Percentiles rank a stretch among this genome's conserved stretches.
phyloP scores from a whole-genome alignment of 352 stramenopile species.

The Plasmopara muralis region DNA sequence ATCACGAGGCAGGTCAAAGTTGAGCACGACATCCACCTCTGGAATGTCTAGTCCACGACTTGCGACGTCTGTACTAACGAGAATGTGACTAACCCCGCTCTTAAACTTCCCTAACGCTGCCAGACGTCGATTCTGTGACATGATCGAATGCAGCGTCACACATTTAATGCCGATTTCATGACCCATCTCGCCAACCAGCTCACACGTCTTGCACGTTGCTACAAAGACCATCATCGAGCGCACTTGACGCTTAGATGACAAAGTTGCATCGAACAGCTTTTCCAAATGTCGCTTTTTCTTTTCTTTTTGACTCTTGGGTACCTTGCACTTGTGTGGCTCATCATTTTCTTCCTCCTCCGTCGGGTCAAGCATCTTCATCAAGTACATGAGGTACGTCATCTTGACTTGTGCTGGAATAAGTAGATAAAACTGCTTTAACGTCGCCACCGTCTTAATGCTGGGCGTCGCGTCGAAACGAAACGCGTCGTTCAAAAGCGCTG shows the following conservation, averaged over 20 bases:
- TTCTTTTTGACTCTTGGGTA: conserved; percentile 20
- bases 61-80: conserved; percentile 97
- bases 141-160: conserved; percentile 94
- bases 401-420: conserved; percentile 97
- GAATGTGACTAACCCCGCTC: conserved; percentile 85
- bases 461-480: conserved; percentile 74
- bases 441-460: conserved; percentile 85
- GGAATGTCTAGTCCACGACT: conserved; percentile 96
- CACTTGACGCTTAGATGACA: conserved; percentile 27
- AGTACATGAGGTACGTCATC: conserved; percentile 92
- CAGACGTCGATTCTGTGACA: conserved; percentile 91
- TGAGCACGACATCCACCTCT: conserved; percentile 94
- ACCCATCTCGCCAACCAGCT: conserved; percentile 92
- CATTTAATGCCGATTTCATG: conserved; percentile 89
- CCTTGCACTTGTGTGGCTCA: conserved; percentile 28
- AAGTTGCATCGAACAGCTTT: conserved; percentile 15
- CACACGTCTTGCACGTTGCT: conserved; percentile 92
- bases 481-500: conserved; percentile 46
- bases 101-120: conserved; percentile 97
- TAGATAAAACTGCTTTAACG: conserved; percentile 95
- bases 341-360: conserved; percentile 60
- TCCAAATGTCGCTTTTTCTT: conserved; percentile 32
- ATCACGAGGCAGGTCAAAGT: conserved; percentile 94
- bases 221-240: conserved; percentile 96
- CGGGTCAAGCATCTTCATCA: conserved; percentile 65